Base-by-base conservation (phyloP, 345 rosid genomes). In the Citrus australasica region DNA sequence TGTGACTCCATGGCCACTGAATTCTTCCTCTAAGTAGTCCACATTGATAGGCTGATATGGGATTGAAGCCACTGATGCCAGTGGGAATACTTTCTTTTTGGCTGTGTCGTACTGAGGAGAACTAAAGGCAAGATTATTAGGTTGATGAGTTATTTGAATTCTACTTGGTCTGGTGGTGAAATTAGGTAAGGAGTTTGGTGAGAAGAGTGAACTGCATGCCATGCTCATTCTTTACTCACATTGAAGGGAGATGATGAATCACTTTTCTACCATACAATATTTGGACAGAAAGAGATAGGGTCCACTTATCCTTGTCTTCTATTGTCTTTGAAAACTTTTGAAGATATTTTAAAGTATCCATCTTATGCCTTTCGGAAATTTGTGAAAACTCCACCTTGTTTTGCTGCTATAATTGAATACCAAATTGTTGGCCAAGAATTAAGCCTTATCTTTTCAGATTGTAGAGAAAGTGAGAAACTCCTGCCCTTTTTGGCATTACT, bases 1-100 rank as follows among this genome's bases (percentile, higher is more conserved):
- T 71, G 89, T 86, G 69, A 93, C 92, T 70, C 98, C 98, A 76
- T 88, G 97, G 25, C 93, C 95, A 78, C 92, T 85, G 80, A 93
- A 91, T 74, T 93, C 95, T 74, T 76, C 69, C 67, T 87, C 86
- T 69, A 93, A 83, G 84, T 90, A 87, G 79, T 93, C 98, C 58
- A 88, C 84, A 73, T 88, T 89, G 71, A 88, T 24, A 0, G 94
- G 94, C 63, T 81, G 88, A 75, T 81, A 81, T 24, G 90, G 91
- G 77, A 85, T 82, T 16, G 92, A 88, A 70, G 94, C 90, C 76
- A 80, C 90, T 7, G 85, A 72, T 4, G 92, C 80, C 46, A 60
- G 32, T 25, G 82, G 70, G 42, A 87, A 81, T 19, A 67, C 85
- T 74, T 83, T 83, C 79, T 83, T 75, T 28, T 58, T 78, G 58